phyloP scores from a whole-genome alignment of 148 eudicot species.

The Heliamphora exappendiculata region DNA sequence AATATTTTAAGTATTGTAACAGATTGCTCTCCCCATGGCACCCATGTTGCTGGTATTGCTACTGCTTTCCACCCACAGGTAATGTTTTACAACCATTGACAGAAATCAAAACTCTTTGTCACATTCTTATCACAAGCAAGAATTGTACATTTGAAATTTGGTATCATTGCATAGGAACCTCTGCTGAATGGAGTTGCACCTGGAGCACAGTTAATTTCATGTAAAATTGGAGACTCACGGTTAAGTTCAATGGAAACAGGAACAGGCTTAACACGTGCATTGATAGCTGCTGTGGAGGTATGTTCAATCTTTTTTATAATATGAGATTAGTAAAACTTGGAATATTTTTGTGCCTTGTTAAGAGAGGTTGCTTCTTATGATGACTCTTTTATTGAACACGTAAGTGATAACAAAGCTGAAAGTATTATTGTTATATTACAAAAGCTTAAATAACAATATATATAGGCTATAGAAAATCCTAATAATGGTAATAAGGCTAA shows the following conservation, averaged over 20 bases:
- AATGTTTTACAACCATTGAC: constrained; percentile 11
- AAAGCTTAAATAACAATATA: too few species aligned
- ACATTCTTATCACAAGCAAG: neutral
- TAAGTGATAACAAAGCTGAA: too few species aligned
- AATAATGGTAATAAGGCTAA: too few species aligned
- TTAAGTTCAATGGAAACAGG: constrained; percentile 96
- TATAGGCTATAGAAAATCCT: too few species aligned
- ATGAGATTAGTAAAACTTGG: too few species aligned
- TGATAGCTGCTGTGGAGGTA: constrained; percentile 95
- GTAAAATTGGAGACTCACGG: constrained; percentile 92
- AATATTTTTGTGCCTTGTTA: neutral
- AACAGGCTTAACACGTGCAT: constrained; percentile 84
- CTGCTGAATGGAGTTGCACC: constrained; percentile 96
- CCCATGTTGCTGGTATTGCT: constrained; percentile 97
- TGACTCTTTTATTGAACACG: neutral
- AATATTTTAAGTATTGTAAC: constrained; percentile 86
- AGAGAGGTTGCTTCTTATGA: neutral
- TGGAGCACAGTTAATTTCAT: constrained; percentile 89
- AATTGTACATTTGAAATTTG: too few species aligned
- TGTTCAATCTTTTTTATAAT: constrained; percentile 3
- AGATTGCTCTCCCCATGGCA: constrained; percentile 93
- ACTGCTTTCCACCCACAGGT: constrained; percentile 93
- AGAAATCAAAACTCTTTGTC: neutral
- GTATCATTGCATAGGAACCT: constrained; percentile 47
- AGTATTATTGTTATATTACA: too few species aligned